Evolutionary conservation across 2,329 filamentous ascomycete genomes (phyloP), one percentile per base, ranked within the genome.

Genomic region (Verticillium nubilum): DNA sequence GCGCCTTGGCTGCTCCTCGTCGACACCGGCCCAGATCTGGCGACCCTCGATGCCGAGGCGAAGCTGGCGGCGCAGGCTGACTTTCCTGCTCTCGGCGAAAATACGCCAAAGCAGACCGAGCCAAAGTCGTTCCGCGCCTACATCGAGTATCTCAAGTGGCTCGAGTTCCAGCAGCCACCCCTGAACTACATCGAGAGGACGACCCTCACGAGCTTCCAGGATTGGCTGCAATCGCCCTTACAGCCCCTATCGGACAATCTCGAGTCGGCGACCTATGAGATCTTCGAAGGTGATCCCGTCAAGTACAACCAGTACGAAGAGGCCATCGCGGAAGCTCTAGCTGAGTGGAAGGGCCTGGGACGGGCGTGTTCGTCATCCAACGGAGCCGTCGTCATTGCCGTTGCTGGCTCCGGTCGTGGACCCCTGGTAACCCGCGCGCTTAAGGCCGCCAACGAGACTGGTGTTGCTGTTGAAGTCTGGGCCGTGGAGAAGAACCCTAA

Each of bases 401-500:
- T 99, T 10, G 95, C 93, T 2, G 95, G 95, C 10, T 94, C 96
- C 15, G 95, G 95, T 13, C 87, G 96, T 63, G 96, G 95, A 0
- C 95, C 95, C 4, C 82, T 99, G 1, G 93, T 99, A 15, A 95
- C 92, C 1, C 86, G 95, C 55, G 92, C 92, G 1, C 77, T 99
- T 27, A 86, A 86, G 61, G 96, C 95, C 13, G 94, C 92, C 67
- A 81, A 87, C 62, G 82, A 79, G 17, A 89, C 92, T 1, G 88
- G 88, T 1, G 88, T 97, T 3, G 80, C 86, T 23, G 89, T 98
- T 56, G 87, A 93, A 66, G 83, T 96, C 53, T 98, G 92, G 87
- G 95, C 91, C 0, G 86, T 99, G 3, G 95, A 99, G 75, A 99
- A 99, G 82, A 99, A 99, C 74, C 95, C 92, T 4, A 98, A 99